These are phyloP conservation scores for Hanseniaspora meyeri DNA, from an alignment of 805 yeast species.

Conservation along the genomic window DNA sequence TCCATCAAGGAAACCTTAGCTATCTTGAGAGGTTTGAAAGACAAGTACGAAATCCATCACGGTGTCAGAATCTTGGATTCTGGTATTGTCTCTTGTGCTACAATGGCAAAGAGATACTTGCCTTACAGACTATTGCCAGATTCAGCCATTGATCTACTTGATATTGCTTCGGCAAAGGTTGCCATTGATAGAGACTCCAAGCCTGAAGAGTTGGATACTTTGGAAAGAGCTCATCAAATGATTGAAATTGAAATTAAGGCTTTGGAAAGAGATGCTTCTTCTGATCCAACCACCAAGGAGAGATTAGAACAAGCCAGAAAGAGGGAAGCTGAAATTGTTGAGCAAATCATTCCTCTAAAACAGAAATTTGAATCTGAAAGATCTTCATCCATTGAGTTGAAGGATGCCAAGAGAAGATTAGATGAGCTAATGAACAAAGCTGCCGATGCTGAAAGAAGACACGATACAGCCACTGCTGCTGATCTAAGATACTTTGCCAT, in stretches of 20 bases:
- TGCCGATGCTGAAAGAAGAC: constrained; percentile 90
- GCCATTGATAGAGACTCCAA: constrained; percentile 97
- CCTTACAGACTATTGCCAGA: constrained; percentile 95
- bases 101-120: constrained; percentile 81
- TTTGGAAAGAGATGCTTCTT: constrained; percentile 85
- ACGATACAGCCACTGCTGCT: constrained; percentile 87
- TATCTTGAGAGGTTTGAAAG: constrained; percentile 89
- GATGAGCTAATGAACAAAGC: constrained; percentile 92
- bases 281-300: constrained; percentile 71
- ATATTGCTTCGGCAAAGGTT: constrained; percentile 91
- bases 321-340: constrained; percentile 71
- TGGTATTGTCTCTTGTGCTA: constrained; percentile 89
- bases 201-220: constrained; percentile 89
- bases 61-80: constrained; percentile 93
- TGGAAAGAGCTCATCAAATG: constrained; percentile 84
- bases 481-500: constrained; percentile 95
- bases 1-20: constrained; percentile 88
- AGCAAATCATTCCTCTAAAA: constrained; percentile 70
- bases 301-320: constrained; percentile 69
- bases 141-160: constrained; percentile 91
- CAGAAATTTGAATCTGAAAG: constrained; percentile 79
- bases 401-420: constrained; percentile 74
- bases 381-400: constrained; percentile 81
- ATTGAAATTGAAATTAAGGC: constrained; percentile 94
- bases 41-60: constrained; percentile 90